phyloP scores from a whole-genome alignment of 352 stramenopile species.

The Phytophthora quininea region DNA sequence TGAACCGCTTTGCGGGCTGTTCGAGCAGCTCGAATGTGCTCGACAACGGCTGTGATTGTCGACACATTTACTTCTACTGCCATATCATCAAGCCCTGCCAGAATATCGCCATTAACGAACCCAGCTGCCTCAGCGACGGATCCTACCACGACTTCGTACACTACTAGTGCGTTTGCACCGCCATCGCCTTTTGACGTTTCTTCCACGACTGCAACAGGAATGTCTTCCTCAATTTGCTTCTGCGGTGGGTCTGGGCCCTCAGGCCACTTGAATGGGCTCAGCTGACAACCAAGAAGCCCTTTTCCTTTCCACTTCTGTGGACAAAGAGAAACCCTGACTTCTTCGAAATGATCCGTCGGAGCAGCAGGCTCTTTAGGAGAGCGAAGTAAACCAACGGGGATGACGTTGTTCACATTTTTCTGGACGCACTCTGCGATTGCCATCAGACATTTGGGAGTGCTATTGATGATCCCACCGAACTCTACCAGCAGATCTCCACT shows the following conservation, averaged over 20 bases:
- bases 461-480: constrained; percentile 55
- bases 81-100: constrained; percentile 45
- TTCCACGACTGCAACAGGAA: not conserved
- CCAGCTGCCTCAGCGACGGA: constrained; percentile 43
- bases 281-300: constrained; percentile 63
- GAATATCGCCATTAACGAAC: constrained; percentile 52
- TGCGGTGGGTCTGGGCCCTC: constrained; percentile 3
- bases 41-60: constrained; percentile 21
- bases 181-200: constrained; percentile 9
- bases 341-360: constrained; percentile 15
- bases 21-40: constrained; percentile 18
- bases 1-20: constrained; percentile 8
- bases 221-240: constrained; percentile 1
- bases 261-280: constrained; percentile 67
- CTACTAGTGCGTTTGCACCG: constrained; percentile 34
- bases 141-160: constrained; percentile 41
- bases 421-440: constrained; percentile 59
- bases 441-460: constrained; percentile 56
- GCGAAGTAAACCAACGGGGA: constrained; percentile 49
- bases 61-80: constrained; percentile 11
- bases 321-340: constrained; percentile 23
- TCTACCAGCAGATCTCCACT: constrained; percentile 51
- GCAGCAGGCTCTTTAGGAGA: not conserved
- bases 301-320: constrained; percentile 72
- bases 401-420: constrained; percentile 39